Base-by-base conservation (phyloP, 257 asterid species). In the Linderniella brevidens region DNA sequence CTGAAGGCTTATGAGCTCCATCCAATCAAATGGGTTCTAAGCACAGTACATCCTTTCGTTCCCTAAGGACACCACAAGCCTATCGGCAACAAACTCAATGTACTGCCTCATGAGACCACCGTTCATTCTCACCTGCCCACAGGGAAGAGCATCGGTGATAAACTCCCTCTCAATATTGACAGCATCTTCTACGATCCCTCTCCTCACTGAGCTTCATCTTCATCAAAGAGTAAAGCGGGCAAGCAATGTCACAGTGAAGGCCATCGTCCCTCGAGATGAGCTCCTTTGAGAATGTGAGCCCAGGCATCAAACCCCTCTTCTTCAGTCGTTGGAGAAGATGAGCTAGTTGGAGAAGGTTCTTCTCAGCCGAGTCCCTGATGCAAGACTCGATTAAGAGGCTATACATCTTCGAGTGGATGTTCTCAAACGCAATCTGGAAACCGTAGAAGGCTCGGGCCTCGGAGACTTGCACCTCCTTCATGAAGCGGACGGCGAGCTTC, bases 401-500 rank as follows among this genome's bases (percentile, higher is more conserved):
- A 29, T 80, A 81, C 93, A 81, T 81, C 55, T 78, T 84, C 5
- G 85, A 78, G 35, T 78, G 90, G 41, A 78, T 78, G 48, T 78
- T 78, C 19, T 78, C 85, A 16, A 78, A 75, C 7, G 81, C 84
- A 5, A 78, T 78, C 37, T 78, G 85, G 58, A 75, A 78, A 0
- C 90, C 90, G 12, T 78, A 78, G 19, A 78, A 78, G 1, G 84
- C 90, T 51, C 74, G 92, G 0, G 98, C 98, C 75, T 88, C 98
- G 1, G 98, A 67, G 46, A 88, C 50, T 58, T 88, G 94, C 0
- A 88, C 93, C 18, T 88, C 98, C 53, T 76, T 88, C 96, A 84
- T 88, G 77, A 88, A 88, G 1, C 98, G 56, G 0, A 94, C 96
- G 40, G 98, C 96, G 51, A 88, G 85, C 40, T 88, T 84, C 71